phyloP scores from a whole-genome alignment of 805 yeast species.

The Candida taoyuanica region DNA sequence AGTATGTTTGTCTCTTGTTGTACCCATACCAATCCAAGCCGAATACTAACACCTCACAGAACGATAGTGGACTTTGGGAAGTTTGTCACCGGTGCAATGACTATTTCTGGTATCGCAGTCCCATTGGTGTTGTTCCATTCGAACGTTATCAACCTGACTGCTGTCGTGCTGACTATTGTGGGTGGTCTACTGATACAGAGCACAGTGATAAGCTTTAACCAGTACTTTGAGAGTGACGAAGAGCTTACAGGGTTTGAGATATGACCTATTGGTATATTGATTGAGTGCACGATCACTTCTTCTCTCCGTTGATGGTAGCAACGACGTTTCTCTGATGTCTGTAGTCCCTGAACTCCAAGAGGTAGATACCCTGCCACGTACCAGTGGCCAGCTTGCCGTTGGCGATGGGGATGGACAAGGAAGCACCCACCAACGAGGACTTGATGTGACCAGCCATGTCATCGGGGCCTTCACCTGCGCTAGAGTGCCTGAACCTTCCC shows the following conservation, averaged over 20 bases:
- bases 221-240: slow-evolving; percentile 53
- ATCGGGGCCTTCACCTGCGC: slow-evolving; percentile 71
- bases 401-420: slow-evolving; percentile 61
- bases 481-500: slow-evolving; percentile 23
- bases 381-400: slow-evolving; percentile 68
- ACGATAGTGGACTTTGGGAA: slow-evolving; percentile 63
- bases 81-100: slow-evolving; percentile 60
- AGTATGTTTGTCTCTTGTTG: slow-evolving; percentile 24
- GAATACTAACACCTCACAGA: slow-evolving; percentile 20
- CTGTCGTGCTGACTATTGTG: slow-evolving; percentile 54
- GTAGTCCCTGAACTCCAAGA: slow-evolving; percentile 66
- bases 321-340: slow-evolving; percentile 61
- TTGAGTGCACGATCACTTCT: too few species aligned
- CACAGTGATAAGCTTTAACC: slow-evolving; percentile 65
- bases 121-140: slow-evolving; percentile 65
- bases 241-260: slow-evolving; percentile 26
- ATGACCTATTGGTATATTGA: not conserved
- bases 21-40: not conserved
- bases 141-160: slow-evolving; percentile 50
- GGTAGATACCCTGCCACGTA: slow-evolving; percentile 84
- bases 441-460: slow-evolving; percentile 84
- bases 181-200: slow-evolving; percentile 72
- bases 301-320: slow-evolving; percentile 65
- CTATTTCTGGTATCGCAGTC: slow-evolving; percentile 53
- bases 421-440: slow-evolving; percentile 57